Evolutionary conservation across 768 basidiomycete species (phyloP), one percentile per base, ranked within the genome.

Genomic region (Boletellus ananiceps): DNA sequence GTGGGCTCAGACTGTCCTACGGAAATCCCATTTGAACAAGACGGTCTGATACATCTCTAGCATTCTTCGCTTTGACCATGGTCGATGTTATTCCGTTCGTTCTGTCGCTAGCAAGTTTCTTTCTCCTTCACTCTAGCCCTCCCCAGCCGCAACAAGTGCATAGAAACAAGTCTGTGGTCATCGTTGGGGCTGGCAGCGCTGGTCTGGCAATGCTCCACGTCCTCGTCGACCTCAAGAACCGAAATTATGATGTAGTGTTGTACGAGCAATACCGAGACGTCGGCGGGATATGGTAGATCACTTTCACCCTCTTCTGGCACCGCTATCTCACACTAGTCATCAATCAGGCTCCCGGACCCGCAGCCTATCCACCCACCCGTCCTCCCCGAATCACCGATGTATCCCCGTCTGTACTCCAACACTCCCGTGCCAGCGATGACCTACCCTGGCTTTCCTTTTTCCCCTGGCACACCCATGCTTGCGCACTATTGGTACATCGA

Each of bases 351-450:
- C 2, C 66, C 66, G 7, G 72, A 75, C 15, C 49, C 56, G 3
- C 52, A 59, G 5, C 44, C 50, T 14, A 58, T 68, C 2, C 55
- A 57, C 16, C 77, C 78, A 15, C 80, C 80, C 4, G 54, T 58
- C 2, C 63, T 83, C 5, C 81, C 81, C 2, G 73, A 78, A 57
- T 78, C 78, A 0, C 77, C 79, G 0, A 54, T 81, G 6, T 83
- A 83, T 52, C 79, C 80, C 4, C 67, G 63, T 12, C 69, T 84
- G 14, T 73, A 62, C 48, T 80, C 77, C 14, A 82, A 82, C 60
- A 79, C 76, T 0, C 78, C 80, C 13, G 69, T 76, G 3, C 81
- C 81, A 2, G 71, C 70, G 8, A 82, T 82, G 80, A 76, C 80
- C 0, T 80, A 75, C 55, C 80, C 79, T n/a, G 60, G 67, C 8